Conservation (phyloP, 495 filamentous ascomycete genomes). For the Parathielavia hyrcaniae region DNA sequence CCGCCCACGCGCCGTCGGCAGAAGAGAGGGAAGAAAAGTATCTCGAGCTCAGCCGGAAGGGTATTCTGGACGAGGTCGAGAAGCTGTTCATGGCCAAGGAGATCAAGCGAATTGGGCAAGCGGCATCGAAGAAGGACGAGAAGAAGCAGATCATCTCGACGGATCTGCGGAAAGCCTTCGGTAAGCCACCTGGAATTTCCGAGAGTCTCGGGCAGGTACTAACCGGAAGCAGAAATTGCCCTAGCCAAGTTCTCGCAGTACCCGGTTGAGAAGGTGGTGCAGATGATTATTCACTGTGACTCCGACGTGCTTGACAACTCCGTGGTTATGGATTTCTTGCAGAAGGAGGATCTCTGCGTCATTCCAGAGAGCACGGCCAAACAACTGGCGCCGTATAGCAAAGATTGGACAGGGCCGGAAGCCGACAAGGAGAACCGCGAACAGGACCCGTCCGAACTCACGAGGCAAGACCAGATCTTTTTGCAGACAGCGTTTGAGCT, state of each 20-base stretch:
- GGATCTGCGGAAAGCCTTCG: slow-evolving; percentile 84
- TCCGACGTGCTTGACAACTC: slow-evolving; percentile 81
- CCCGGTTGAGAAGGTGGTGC: slow-evolving; percentile 74
- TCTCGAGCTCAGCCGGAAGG: slow-evolving; percentile 80
- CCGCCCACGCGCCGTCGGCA: slow-evolving; percentile 69
- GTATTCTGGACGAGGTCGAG: slow-evolving; percentile 95
- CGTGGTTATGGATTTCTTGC: slow-evolving; percentile 96
- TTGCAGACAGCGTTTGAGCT: slow-evolving; percentile 89
- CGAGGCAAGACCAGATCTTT: slow-evolving; percentile 91
- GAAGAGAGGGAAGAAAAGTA: slow-evolving; percentile 93
- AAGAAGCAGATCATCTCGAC: slow-evolving; percentile 96
- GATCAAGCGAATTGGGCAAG: slow-evolving; percentile 72
- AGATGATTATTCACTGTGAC: slow-evolving; percentile 95
- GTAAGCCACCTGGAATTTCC: slow-evolving; percentile 34
- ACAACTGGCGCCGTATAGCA: slow-evolving; percentile 87
- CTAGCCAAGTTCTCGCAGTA: slow-evolving; percentile 80
- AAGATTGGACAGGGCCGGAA: slow-evolving; percentile 91
- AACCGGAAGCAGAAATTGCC: slow-evolving; percentile 61
- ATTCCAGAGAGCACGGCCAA: slow-evolving; percentile 88
- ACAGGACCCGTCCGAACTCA: slow-evolving; percentile 81
- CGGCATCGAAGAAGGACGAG: slow-evolving; percentile 65
- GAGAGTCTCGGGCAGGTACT: slow-evolving; percentile 10
- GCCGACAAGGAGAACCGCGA: slow-evolving; percentile 73
- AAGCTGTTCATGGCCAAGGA: slow-evolving; percentile 96
- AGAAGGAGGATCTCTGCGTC: slow-evolving; percentile 83